These are phyloP conservation scores for Eutrema heterophyllum DNA, from an alignment of 345 rosid genomes.

Conservation along the genomic window DNA sequence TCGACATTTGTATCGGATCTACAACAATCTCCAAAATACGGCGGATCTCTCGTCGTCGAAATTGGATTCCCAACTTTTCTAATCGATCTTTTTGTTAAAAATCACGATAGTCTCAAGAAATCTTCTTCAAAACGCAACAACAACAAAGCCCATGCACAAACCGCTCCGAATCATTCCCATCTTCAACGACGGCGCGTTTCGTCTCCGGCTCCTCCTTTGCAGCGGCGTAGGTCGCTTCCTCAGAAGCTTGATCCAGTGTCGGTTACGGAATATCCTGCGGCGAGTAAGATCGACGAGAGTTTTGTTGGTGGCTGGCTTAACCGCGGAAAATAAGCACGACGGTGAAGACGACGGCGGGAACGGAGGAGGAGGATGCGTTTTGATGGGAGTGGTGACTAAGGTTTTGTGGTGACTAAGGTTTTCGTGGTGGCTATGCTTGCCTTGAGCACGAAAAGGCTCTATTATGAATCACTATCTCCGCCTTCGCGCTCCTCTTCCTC, in stretches of 20 bases:
- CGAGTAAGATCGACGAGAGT: conserved; percentile 3
- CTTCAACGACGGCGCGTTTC: not conserved
- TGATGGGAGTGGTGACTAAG: conserved; percentile 34
- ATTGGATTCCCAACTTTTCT: conserved; percentile 93
- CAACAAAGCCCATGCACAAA: not conserved
- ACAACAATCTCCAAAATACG: conserved; percentile 57
- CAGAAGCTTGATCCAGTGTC: not conserved
- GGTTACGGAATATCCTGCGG: not conserved
- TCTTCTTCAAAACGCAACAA: conserved; percentile 29
- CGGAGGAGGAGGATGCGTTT: conserved; percentile 15
- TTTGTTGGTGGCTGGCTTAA: not conserved
- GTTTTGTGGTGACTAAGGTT: conserved; percentile 36
- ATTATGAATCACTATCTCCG: conserved; percentile 53
- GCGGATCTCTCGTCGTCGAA: conserved; percentile 70
- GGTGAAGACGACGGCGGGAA: not conserved
- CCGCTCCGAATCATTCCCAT: not conserved
- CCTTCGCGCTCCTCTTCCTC: conserved; percentile 46
- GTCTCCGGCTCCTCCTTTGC: conserved; percentile 12
- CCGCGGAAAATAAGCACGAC: not conserved
- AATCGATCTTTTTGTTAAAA: conserved; percentile 63
- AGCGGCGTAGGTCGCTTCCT: conserved; percentile 6
- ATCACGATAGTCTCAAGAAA: conserved; percentile 63
- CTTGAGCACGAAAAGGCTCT: conserved; percentile 46
- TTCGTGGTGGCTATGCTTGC: conserved; percentile 48
- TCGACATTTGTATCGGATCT: conserved; percentile 67